A percentile compares a stretch with the other conserved stretches of the same genome.
Evolutionary conservation across 2,329 filamentous ascomycete species (phyloP).

Genomic region (Plectosphaerella cucumerina): DNA sequence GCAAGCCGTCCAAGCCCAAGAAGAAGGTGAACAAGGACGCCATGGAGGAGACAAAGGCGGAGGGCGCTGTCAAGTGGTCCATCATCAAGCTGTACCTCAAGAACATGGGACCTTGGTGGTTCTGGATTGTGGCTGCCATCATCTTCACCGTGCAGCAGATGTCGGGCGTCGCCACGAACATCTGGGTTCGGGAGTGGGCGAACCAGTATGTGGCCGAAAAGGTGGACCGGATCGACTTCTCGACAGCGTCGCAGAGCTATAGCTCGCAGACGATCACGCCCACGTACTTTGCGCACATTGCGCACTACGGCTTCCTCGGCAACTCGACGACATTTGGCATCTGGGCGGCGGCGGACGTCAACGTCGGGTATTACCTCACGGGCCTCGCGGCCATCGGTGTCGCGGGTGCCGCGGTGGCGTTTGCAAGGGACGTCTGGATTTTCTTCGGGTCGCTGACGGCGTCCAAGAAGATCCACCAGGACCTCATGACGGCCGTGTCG

Average conservation of each 20-base stretch:
- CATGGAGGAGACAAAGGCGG: constrained; percentile 73
- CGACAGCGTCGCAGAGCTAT: constrained; percentile 29
- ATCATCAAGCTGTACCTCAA: constrained; percentile 82
- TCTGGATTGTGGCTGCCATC: constrained; percentile 73
- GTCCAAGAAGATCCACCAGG: constrained; percentile 77
- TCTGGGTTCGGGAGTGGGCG: constrained; percentile 95
- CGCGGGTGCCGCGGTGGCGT: constrained; percentile 73
- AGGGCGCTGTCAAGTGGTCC: constrained; percentile 80
- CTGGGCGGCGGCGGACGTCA: constrained; percentile 51
- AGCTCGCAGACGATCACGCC: constrained; percentile 27
- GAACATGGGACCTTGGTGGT: constrained; percentile 96
- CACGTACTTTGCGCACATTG: constrained; percentile 34
- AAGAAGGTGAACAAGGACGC: constrained; percentile 45
- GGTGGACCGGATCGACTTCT: constrained; percentile 27
- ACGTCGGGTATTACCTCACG: constrained; percentile 77
- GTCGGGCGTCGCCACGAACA: constrained; percentile 78
- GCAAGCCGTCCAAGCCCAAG: constrained; percentile 42
- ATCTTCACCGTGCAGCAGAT: constrained; percentile 83
- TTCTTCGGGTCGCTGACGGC: constrained; percentile 90
- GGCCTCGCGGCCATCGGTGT: constrained; percentile 79
- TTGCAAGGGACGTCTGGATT: constrained; percentile 79
- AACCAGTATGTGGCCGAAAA: constrained; percentile 70
- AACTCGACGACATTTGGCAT: constrained; percentile 25
- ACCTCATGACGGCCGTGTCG: constrained; percentile 73
- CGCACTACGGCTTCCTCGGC: constrained; percentile 28